Evolutionary conservation across 768 basidiomycete genomes (phyloP).

Genomic region (Russula sp.): DNA sequence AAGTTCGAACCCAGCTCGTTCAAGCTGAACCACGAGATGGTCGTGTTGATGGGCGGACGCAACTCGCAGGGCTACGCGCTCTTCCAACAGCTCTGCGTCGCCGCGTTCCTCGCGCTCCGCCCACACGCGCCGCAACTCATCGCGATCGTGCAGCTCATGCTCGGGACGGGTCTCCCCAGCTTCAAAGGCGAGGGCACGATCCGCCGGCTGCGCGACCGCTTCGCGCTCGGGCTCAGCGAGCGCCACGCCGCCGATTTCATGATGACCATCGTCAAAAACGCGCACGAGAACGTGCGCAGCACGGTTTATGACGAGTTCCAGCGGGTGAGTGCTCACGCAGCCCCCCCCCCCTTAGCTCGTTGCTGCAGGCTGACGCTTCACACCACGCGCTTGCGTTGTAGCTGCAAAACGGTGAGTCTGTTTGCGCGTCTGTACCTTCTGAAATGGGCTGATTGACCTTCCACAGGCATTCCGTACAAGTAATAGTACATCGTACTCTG

Average conservation of each 20-base stretch:
- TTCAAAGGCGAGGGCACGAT: constrained; percentile 97
- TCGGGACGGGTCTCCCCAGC: constrained; percentile 89
- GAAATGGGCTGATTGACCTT: neutral
- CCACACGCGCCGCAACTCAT: constrained; percentile 89
- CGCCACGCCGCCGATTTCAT: constrained; percentile 92
- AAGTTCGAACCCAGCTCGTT: constrained; percentile 98
- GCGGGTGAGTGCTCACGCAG: constrained; percentile 45
- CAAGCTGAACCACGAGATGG: constrained; percentile 99
- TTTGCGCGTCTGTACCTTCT: neutral
- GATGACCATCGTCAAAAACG: constrained; percentile 83
- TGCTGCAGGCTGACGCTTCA: neutral
- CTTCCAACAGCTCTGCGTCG: constrained; percentile 90
- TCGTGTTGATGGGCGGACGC: constrained; percentile 92
- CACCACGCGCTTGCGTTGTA: constrained; percentile 21
- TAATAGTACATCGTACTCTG: constrained; percentile 5
- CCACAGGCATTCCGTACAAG: constrained; percentile 23
- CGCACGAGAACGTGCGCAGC: constrained; percentile 90
- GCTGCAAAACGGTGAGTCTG: constrained; percentile 43
- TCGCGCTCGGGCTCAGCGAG: constrained; percentile 76
- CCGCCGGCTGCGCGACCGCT: constrained; percentile 78
- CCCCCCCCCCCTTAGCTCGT: neutral
- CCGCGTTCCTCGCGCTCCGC: constrained; percentile 95
- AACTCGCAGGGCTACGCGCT: constrained; percentile 91
- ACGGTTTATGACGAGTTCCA: constrained; percentile 97
- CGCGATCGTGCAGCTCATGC: constrained; percentile 86